Conservation (phyloP, 2,329 filamentous ascomycete species). For the Colletotrichum cereale region DNA sequence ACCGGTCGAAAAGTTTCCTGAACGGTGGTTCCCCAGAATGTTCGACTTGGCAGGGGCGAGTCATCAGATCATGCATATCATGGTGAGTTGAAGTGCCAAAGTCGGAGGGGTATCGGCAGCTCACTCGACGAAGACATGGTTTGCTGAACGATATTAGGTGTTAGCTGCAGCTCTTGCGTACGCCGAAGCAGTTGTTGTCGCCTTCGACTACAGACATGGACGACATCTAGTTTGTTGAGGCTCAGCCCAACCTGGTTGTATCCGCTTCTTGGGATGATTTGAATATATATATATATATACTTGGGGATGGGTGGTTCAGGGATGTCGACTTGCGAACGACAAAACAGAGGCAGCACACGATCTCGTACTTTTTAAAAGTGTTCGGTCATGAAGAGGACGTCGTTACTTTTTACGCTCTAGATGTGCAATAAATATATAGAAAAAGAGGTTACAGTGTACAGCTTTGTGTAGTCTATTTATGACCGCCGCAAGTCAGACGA, state of each 20-base stretch:
- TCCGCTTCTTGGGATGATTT: not conserved
- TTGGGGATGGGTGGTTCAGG: too few species aligned
- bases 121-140: not conserved
- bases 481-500: not conserved
- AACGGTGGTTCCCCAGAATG: constrained; percentile 54
- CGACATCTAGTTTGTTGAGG: not conserved
- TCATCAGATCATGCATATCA: constrained; percentile 63
- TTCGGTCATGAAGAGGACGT: not conserved
- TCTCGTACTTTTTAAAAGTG: not conserved
- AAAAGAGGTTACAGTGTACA: too few species aligned
- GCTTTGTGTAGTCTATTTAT: too few species aligned
- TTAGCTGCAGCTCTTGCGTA: constrained; percentile 48
- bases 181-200: constrained; percentile 16
- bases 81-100: constrained; percentile 47
- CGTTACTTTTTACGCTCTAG: not conserved
- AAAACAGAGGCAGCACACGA: not conserved
- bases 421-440: not conserved
- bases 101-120: too few species aligned
- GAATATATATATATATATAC: not conserved
- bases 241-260: accelerated
- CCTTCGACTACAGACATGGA: constrained; percentile 24
- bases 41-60: constrained; percentile 62
- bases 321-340: accelerated
- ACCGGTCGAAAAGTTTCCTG: constrained; percentile 52
- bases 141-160: constrained; percentile 13